Evolutionary conservation across 371 early-diverging fungal species (phyloP).

Genomic region (Mucor saturninus): DNA sequence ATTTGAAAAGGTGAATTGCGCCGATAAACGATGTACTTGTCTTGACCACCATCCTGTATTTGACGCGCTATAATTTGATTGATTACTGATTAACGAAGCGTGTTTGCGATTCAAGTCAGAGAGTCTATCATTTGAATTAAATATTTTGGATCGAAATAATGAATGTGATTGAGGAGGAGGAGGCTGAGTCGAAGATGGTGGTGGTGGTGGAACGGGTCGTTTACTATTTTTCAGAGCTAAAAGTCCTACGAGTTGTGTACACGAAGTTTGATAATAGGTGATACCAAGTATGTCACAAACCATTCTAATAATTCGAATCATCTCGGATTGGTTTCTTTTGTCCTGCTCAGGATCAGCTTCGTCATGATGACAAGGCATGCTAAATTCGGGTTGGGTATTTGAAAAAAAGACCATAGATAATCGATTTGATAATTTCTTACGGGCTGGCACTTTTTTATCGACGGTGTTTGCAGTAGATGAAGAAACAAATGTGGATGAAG

Average conservation of each 20-base stretch:
- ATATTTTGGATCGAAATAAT: conserved; percentile 27
- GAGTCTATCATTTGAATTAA: conserved; percentile 18
- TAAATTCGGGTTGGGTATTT: conserved; percentile 9
- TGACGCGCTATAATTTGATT: conserved; percentile 7
- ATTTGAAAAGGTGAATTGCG: conserved; percentile 16
- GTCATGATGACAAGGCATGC: conserved; percentile 1
- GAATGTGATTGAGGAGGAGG: conserved; percentile 12
- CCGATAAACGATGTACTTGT: conserved; percentile 27
- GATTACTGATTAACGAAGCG: conserved; percentile 16
- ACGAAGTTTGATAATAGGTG: conserved; percentile 39
- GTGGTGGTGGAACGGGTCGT: conserved; percentile 5
- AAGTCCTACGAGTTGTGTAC: conserved; percentile 41
- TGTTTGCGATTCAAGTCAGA: conserved; percentile 20
- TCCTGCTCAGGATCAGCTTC: conserved; percentile 15
- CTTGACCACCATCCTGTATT: conserved; percentile 22
- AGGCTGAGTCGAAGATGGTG: conserved; percentile 3
- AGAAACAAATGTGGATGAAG: conserved; percentile 24
- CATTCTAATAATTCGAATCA: conserved; percentile 34
- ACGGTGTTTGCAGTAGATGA: neutral
- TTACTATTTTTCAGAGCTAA: conserved; percentile 44
- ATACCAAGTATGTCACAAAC: conserved; percentile 50
- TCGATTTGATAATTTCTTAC: conserved; percentile 14
- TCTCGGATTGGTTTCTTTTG: conserved; percentile 35
- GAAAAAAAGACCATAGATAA: conserved; percentile 24
- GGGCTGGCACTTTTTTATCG: conserved; percentile 3